Conservation (phyloP, 352 stramenopile species). For the Lagenidium sp. region DNA sequence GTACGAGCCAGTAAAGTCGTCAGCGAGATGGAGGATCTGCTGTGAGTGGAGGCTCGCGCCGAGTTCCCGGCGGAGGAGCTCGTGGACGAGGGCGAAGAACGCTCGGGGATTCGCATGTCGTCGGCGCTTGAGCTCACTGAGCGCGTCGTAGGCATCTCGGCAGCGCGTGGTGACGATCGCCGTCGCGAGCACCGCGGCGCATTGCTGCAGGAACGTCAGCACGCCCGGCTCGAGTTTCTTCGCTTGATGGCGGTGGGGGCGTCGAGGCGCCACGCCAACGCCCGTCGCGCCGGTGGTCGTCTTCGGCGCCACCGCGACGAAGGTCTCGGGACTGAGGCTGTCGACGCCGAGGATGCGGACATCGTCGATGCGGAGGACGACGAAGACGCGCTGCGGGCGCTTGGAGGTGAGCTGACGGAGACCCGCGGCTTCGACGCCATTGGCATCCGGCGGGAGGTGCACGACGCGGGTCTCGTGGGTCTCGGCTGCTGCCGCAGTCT, state of each 20-base stretch:
- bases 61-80: slow-evolving; percentile 39
- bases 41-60: slow-evolving; percentile 39
- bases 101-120: slow-evolving; percentile 29
- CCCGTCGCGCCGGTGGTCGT: too few relatives aligned
- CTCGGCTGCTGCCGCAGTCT: too few relatives aligned
- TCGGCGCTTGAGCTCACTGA: slow-evolving; percentile 19
- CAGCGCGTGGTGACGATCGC: slow-evolving; percentile 26
- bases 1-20: slow-evolving; percentile 55
- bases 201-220: slow-evolving; percentile 30
- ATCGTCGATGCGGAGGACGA: slow-evolving; percentile 35
- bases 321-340: slow-evolving; percentile 37
- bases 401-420: slow-evolving; percentile 4
- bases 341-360: slow-evolving; percentile 47
- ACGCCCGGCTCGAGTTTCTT: slow-evolving; percentile 52
- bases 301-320: slow-evolving; percentile 32
- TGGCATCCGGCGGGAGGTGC: neutral
- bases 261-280: too few relatives aligned
- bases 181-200: slow-evolving; percentile 21
- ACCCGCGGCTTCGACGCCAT: neutral
- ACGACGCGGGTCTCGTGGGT: too few relatives aligned
- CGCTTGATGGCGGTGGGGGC: too few relatives aligned
- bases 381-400: slow-evolving; percentile 21
- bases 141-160: slow-evolving; percentile 32
- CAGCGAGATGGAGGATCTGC: slow-evolving; percentile 49
- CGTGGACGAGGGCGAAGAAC: slow-evolving; percentile 27